Conservation (phyloP, 768 basidiomycete genomes). For the Collybia sp. region DNA sequence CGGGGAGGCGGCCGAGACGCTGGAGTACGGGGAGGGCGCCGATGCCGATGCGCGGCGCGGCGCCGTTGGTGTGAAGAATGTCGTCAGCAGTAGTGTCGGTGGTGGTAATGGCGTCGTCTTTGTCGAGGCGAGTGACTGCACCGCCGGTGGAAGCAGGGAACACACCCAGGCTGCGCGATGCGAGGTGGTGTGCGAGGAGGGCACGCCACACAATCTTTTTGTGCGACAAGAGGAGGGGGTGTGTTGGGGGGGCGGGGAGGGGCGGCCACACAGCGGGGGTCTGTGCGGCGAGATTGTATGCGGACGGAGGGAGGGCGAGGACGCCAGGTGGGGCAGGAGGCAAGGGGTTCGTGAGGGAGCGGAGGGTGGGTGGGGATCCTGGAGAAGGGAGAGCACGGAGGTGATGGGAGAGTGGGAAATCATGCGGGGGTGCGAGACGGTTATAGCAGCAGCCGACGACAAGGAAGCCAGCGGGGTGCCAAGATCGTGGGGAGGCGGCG, state of each 20-base stretch:
- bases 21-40: constrained; percentile 37
- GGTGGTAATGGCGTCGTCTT: too few relatives aligned
- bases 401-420: constrained; percentile 49
- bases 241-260: constrained; percentile 18
- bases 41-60: constrained; percentile 15
- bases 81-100: constrained; percentile 5
- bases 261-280: constrained; percentile 59
- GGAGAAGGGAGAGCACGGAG: constrained; percentile 27
- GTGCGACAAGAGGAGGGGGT: constrained; percentile 43
- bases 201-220: constrained; percentile 74
- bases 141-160: too few relatives aligned
- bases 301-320: constrained; percentile 37
- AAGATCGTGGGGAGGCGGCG: constrained; percentile 15
- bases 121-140: too few relatives aligned
- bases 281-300: constrained; percentile 70
- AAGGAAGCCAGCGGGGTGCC: constrained; percentile 50
- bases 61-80: constrained; percentile 5
- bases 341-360: too few relatives aligned
- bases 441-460: constrained; percentile 83
- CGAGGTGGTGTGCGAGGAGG: constrained; percentile 30
- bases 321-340: not conserved
- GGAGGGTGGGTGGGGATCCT: too few relatives aligned
- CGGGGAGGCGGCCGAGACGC: constrained; percentile 42
- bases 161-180: too few relatives aligned
- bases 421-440: constrained; percentile 43